A percentile compares a stretch with the other conserved stretches of the same genome.
Conservation (phyloP, 805 yeast species). For the Suhomyces emberorum region DNA sequence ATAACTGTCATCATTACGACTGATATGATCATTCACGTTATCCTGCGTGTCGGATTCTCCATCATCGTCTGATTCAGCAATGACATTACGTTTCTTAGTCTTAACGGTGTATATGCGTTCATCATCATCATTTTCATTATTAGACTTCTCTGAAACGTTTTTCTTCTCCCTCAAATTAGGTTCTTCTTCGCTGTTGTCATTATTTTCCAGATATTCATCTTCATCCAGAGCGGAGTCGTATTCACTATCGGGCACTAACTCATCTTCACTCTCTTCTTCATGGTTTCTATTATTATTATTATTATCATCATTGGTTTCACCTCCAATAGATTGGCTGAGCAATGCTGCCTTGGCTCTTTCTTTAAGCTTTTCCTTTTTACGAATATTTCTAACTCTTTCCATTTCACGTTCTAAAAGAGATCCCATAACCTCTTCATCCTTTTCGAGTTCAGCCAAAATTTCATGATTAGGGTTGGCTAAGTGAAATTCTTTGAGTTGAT, state of each 20-base stretch:
- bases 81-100: no score
- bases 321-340: conserved; percentile 14
- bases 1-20: conserved; percentile 25
- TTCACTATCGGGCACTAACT: conserved; percentile 15
- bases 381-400: conserved; percentile 44
- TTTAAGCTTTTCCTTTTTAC: conserved; percentile 39
- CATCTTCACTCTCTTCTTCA: conserved; percentile 15
- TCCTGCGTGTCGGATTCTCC: conserved; percentile 1
- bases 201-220: neutral
- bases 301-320: conserved; percentile 16
- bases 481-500: conserved; percentile 35
- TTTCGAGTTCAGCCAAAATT: conserved; percentile 34
- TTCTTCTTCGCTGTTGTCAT: conserved; percentile 13
- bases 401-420: conserved; percentile 49
- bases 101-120: no score
- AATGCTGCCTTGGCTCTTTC: conserved; percentile 36
- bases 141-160: no score
- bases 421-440: conserved; percentile 44
- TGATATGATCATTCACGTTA: conserved; percentile 8
- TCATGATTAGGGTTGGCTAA: conserved; percentile 24
- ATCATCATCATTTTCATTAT: conserved; percentile 16
- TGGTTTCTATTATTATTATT: conserved; percentile 19
- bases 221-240: conserved; percentile 11
- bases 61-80: no score
- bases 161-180: neutral